These are phyloP conservation scores for Aspergillus ochraceus DNA, from an alignment of 2,329 filamentous ascomycete species.

Conservation along the genomic window DNA sequence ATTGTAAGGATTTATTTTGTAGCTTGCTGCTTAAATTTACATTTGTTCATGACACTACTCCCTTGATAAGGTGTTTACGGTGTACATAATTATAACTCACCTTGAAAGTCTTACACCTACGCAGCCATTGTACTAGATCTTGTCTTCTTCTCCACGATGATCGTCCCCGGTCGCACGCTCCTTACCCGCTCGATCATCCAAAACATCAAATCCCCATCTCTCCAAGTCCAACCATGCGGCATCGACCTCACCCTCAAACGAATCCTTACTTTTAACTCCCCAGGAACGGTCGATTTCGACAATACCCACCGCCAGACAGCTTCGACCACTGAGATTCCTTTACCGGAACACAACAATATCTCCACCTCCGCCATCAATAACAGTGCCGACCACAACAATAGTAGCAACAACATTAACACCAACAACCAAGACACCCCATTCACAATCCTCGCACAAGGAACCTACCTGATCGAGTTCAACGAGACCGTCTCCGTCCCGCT, in stretches of 20 bases:
- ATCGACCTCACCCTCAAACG: not conserved
- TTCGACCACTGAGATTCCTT: not conserved
- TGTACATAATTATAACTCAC: too few species aligned
- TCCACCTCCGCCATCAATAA: not conserved
- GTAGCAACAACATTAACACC: not conserved
- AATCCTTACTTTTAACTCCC: not conserved
- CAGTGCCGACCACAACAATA: too few species aligned
- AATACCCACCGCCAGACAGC: not conserved
- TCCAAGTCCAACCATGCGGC: not conserved
- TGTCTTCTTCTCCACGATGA: not conserved
- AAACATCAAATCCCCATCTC: not conserved
- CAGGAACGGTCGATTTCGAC: not conserved
- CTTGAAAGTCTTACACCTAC: too few species aligned
- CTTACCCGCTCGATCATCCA: not conserved
- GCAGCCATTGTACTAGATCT: not conserved
- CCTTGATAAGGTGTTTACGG: too few species aligned
- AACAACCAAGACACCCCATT: not conserved
- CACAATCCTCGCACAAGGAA: conserved; percentile 19
- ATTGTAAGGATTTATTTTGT: too few species aligned
- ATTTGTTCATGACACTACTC: too few species aligned
- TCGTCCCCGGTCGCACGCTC: not conserved
- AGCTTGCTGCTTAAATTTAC: too few species aligned
- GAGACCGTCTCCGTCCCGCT: conserved; percentile 41
- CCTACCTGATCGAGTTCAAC: conserved; percentile 39
- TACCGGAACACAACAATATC: not conserved